Evolutionary conservation across 345 rosid genomes (phyloP), one percentile per base, ranked within the genome.

Genomic region (Salix udensis): DNA sequence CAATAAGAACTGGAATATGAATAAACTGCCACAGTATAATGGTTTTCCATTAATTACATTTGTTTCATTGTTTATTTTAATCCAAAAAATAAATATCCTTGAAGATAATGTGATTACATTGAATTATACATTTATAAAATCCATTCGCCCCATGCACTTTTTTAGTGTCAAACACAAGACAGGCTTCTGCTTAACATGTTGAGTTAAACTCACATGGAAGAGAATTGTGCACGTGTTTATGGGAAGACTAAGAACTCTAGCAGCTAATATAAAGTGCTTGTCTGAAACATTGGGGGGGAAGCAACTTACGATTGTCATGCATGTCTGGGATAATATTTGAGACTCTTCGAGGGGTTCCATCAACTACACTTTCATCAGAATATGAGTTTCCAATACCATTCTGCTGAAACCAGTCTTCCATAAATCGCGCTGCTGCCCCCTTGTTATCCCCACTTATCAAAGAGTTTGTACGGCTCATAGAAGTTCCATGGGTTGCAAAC

Each of bases 401-500:
- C 77, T 85, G 88, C 78, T 84, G 86, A 88, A 92, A 91, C 99
- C 97, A 92, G 76, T 96, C 98, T 85, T 96, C 99, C 98, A 91
- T 96, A 79, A 96, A 84, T 72, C 99, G 89, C 2, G 99, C 92
- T 74, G 98, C 99, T 69, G 98, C 87, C 4, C 99, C 99, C 87
- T 96, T 96, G 89, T 96, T 96, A 85, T 96, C 99, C 80, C 99
- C 99, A 81, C 99, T 96, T 78, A 94, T 88, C 85, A 94, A 86
- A 30, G 97, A 89, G 89, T 96, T 96, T 74, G 95, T 80, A 73
- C 98, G 98, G 75, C 97, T 91, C 99, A 96, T 96, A 80, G 98
- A 96, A 65, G 99, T 94, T 78, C 98, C 99, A 75, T 96, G 99
- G 74, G 98, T 96, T 67, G 99, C 94, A 87, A 96, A 96, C 98